Evolutionary conservation across 1,284 basidiomycete species (phyloP).

Genomic region (Grifola frondosa): DNA sequence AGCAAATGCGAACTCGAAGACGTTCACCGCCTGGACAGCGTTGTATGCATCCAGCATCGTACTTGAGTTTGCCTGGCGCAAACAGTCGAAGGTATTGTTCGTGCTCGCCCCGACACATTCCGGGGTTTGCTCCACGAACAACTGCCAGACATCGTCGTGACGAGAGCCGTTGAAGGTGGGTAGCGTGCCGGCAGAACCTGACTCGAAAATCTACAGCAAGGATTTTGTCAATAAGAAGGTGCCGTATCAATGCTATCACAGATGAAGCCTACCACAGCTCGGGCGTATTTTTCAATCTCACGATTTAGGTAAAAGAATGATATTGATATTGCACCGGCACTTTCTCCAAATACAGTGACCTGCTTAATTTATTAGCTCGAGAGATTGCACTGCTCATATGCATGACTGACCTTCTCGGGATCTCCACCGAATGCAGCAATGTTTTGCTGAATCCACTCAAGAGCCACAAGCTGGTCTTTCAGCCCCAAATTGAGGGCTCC

Average conservation of each 20-base stretch:
- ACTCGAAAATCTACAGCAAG: conserved; percentile 15
- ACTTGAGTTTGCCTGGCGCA: background rate
- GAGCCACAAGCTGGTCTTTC: conserved; percentile 8
- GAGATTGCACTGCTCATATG: background rate
- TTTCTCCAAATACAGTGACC: conserved; percentile 56
- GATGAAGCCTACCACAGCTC: conserved; percentile 41
- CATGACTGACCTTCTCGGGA: conserved; percentile 24
- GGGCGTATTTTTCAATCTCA: conserved; percentile 36
- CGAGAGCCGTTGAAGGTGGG: conserved; percentile 11
- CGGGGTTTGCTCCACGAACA: conserved; percentile 9
- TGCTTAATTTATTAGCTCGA: too few species aligned
- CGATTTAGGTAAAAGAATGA: conserved; percentile 44
- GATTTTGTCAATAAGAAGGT: background rate
- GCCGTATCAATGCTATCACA: too few species aligned
- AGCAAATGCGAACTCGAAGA: too few species aligned
- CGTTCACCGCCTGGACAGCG: too few species aligned
- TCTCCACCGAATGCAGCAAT: conserved; percentile 8
- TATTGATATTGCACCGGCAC: conserved; percentile 50
- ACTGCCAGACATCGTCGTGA: conserved; percentile 12
- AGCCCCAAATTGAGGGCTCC: conserved; percentile 11
- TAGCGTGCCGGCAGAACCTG: conserved; percentile 12
- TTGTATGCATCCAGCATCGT: conserved; percentile 16
- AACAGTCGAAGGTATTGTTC: background rate
- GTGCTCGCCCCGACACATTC: conserved; percentile 5
- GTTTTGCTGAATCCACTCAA: conserved; percentile 12